Evolutionary conservation across 805 yeast genomes (phyloP).

Genomic region (Candida mattraensis): DNA sequence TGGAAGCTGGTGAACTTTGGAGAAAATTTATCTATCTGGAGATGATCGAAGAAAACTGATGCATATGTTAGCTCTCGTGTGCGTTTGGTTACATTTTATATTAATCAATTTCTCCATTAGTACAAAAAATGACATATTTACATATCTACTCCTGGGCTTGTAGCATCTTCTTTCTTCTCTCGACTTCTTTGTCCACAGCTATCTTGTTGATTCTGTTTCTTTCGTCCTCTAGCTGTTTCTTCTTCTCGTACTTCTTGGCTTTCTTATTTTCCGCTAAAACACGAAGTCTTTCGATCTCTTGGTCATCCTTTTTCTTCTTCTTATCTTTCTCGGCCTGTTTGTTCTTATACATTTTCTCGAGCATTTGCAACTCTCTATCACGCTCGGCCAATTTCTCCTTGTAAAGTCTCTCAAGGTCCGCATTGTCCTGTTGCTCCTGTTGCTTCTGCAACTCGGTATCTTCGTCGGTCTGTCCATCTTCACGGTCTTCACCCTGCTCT

Average conservation of each 20-base stretch:
- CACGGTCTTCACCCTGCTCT: constrained; percentile 10
- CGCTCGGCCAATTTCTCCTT: constrained; percentile 26
- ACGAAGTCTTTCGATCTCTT: constrained; percentile 34
- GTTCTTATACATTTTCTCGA: constrained; percentile 23
- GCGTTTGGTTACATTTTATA: too few relatives aligned
- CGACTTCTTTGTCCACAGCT: constrained; percentile 32
- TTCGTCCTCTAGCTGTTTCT: constrained; percentile 22
- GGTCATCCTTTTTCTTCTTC: constrained; percentile 19
- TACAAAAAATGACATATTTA: too few relatives aligned
- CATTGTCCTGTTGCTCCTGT: constrained; percentile 13
- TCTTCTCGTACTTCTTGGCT: constrained; percentile 21
- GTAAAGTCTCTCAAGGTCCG: constrained; percentile 15
- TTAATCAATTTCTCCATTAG: too few relatives aligned
- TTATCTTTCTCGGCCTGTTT: constrained; percentile 17
- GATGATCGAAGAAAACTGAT: constrained; percentile 42
- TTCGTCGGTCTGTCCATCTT: constrained; percentile 6
- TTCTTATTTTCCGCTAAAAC: constrained; percentile 28
- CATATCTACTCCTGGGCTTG: constrained; percentile 4
- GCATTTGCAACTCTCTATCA: constrained; percentile 24
- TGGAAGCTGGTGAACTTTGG: constrained; percentile 87
- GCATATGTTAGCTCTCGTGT: neutral
- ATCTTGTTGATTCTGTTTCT: constrained; percentile 19
- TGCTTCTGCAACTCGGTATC: constrained; percentile 9
- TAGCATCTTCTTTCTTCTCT: constrained; percentile 27
- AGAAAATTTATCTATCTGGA: constrained; percentile 75